A percentile compares a stretch with the other conserved stretches of the same genome.
Evolutionary conservation across 805 yeast genomes (phyloP).

Genomic region (Candida wancherniae): DNA sequence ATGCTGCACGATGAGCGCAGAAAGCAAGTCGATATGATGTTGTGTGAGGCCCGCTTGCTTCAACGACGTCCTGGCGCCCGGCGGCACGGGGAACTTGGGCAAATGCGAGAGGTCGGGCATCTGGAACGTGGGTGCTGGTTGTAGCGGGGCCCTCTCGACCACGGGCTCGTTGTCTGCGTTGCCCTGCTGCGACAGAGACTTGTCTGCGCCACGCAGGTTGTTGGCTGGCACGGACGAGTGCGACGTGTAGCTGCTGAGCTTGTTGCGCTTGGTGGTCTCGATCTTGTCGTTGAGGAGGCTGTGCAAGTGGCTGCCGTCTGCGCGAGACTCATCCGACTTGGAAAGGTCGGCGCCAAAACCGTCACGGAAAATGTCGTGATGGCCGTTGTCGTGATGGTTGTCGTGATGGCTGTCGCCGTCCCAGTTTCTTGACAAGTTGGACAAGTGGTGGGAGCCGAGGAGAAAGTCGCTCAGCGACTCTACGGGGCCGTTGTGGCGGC

Average conservation of each 20-base stretch:
- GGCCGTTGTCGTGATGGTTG: slow-evolving; percentile 1
- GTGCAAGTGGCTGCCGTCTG: slow-evolving; percentile 6
- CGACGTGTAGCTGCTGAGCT: slow-evolving; percentile 5
- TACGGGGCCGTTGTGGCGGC: too few relatives aligned
- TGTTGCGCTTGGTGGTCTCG: slow-evolving; percentile 10
- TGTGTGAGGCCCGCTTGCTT: slow-evolving; percentile 62
- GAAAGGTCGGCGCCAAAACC: too few relatives aligned
- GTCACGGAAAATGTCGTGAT: slow-evolving; percentile 1
- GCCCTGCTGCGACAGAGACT: too few relatives aligned
- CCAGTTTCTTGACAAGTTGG: too few relatives aligned
- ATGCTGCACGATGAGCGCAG: slow-evolving; percentile 71
- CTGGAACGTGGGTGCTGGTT: too few relatives aligned
- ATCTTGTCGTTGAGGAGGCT: slow-evolving; percentile 11
- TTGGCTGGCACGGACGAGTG: too few relatives aligned
- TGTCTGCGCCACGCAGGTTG: too few relatives aligned
- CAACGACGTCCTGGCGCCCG: slow-evolving; percentile 62
- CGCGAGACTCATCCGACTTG: too few relatives aligned
- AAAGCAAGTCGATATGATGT: slow-evolving; percentile 68
- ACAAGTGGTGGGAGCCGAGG: too few relatives aligned
- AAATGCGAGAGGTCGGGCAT: slow-evolving; percentile 28
- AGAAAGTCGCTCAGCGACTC: too few relatives aligned
- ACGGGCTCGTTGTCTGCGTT: too few relatives aligned
- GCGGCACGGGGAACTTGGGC: slow-evolving; percentile 67
- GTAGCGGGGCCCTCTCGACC: too few relatives aligned
- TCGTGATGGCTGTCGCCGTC: background rate